Evolutionary conservation across 352 stramenopile genomes (phyloP).

Genomic region (Saprolegnia diclina): DNA sequence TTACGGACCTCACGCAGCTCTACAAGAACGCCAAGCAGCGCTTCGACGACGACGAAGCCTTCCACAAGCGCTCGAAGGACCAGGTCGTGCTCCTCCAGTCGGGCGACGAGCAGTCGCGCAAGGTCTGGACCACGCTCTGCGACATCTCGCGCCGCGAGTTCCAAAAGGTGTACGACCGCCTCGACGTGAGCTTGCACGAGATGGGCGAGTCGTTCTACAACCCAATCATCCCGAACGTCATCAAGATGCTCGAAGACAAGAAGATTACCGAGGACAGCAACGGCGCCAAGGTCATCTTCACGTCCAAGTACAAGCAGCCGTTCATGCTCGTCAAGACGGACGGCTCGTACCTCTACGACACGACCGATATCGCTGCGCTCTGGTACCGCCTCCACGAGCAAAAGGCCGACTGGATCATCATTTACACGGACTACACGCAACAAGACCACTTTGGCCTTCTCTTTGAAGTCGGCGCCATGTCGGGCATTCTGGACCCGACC

Average conservation of each 20-base stretch:
- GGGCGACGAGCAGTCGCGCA: slow-evolving; percentile 72
- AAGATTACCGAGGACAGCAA: slow-evolving; percentile 88
- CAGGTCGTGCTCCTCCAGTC: slow-evolving; percentile 98
- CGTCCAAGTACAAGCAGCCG: slow-evolving; percentile 83
- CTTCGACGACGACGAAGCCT: slow-evolving; percentile 95
- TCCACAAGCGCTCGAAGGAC: slow-evolving; percentile 94
- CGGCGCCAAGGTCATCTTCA: slow-evolving; percentile 88
- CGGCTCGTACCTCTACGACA: slow-evolving; percentile 80
- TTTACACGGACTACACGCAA: slow-evolving; percentile 86
- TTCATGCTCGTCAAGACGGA: slow-evolving; percentile 85
- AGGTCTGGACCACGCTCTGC: slow-evolving; percentile 78
- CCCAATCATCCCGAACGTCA: slow-evolving; percentile 73
- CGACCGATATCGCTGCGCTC: slow-evolving; percentile 78
- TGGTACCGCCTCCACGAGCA: slow-evolving; percentile 82
- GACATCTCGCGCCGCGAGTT: slow-evolving; percentile 81
- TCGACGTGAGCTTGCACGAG: slow-evolving; percentile 66
- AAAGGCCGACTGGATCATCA: slow-evolving; percentile 74
- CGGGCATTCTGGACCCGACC: slow-evolving; percentile 63
- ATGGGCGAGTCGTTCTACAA: slow-evolving; percentile 87
- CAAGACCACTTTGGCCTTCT: slow-evolving; percentile 84
- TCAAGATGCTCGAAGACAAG: slow-evolving; percentile 85
- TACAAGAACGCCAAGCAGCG: slow-evolving; percentile 91
- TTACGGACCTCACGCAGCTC: slow-evolving; percentile 93
- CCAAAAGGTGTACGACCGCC: slow-evolving; percentile 80
- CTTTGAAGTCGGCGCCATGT: slow-evolving; percentile 74